Conservation (phyloP, 2,329 filamentous ascomycete genomes). For the Apiospora kogelbergensis region DNA sequence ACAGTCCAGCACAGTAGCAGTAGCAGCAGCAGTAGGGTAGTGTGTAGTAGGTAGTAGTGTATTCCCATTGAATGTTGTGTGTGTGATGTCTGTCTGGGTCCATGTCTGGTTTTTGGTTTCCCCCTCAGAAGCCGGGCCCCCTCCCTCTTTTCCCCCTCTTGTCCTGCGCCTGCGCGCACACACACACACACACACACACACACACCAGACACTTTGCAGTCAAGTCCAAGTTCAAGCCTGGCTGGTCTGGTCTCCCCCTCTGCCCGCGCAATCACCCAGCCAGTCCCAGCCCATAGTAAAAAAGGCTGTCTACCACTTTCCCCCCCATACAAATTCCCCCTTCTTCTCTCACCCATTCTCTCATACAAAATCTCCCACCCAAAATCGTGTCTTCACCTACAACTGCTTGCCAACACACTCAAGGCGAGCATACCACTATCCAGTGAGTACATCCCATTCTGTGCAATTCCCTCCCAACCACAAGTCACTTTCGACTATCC, state of each 20-base stretch:
- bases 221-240: background rate
- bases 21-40: background rate
- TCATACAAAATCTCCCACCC: conserved; percentile 53
- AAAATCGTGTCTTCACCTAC: conserved; percentile 40
- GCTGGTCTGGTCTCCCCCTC: conserved; percentile 20
- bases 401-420: conserved; percentile 37
- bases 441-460: conserved; percentile 54
- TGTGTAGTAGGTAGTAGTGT: background rate
- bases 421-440: conserved; percentile 35
- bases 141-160: background rate
- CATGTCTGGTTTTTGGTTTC: background rate
- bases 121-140: background rate
- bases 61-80: background rate
- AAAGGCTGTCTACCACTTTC: conserved; percentile 54
- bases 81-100: conserved; percentile 6
- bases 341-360: conserved; percentile 62
- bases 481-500: conserved; percentile 37
- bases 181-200: background rate
- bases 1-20: background rate
- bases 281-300: conserved; percentile 67
- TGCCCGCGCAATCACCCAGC: conserved; percentile 33
- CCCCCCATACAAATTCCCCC: conserved; percentile 56
- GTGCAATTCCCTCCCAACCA: conserved; percentile 38
- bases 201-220: background rate
- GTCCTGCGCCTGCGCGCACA: background rate